Evolutionary conservation across 805 yeast genomes (phyloP).

Genomic region (Barnettozyma vustinii): DNA sequence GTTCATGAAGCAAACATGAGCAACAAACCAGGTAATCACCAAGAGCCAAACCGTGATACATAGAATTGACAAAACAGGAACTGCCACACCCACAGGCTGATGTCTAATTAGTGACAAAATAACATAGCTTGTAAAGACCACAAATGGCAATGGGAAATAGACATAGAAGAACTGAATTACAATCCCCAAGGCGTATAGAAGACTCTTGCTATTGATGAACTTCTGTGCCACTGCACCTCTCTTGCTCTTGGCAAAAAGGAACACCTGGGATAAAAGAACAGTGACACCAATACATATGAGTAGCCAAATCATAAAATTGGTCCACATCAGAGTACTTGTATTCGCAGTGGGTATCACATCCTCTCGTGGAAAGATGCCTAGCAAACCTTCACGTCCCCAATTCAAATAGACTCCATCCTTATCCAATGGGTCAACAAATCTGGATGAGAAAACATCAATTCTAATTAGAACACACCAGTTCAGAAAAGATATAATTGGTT

Average conservation of each 20-base stretch:
- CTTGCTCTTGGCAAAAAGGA: slow-evolving; percentile 3
- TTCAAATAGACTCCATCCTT: slow-evolving; percentile 39
- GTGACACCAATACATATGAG: slow-evolving; percentile 5
- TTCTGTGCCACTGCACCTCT: background rate
- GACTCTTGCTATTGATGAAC: background rate
- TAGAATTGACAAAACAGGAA: slow-evolving; percentile 3
- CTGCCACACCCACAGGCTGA: background rate
- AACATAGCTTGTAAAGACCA: slow-evolving; percentile 7
- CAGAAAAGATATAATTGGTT: slow-evolving; percentile 44
- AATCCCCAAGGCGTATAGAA: background rate
- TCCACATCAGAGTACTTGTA: slow-evolving; percentile 37
- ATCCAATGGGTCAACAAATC: slow-evolving; percentile 10
- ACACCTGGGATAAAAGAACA: slow-evolving; percentile 1
- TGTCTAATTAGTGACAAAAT: slow-evolving; percentile 2
- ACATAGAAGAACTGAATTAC: slow-evolving; percentile 7
- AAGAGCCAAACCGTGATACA: slow-evolving; percentile 4
- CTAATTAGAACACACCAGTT: slow-evolving; percentile 52
- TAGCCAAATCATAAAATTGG: slow-evolving; percentile 34
- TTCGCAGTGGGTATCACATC: slow-evolving; percentile 37
- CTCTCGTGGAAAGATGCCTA: slow-evolving; percentile 20
- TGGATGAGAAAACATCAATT: slow-evolving; percentile 13
- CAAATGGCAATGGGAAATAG: slow-evolving; percentile 11
- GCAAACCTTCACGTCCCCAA: slow-evolving; percentile 6
- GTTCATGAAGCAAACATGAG: slow-evolving; percentile 12
- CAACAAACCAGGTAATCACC: slow-evolving; percentile 7